Base-by-base conservation (phyloP, 1,284 basidiomycete genomes). In the Microbotryomycetes sp. region DNA sequence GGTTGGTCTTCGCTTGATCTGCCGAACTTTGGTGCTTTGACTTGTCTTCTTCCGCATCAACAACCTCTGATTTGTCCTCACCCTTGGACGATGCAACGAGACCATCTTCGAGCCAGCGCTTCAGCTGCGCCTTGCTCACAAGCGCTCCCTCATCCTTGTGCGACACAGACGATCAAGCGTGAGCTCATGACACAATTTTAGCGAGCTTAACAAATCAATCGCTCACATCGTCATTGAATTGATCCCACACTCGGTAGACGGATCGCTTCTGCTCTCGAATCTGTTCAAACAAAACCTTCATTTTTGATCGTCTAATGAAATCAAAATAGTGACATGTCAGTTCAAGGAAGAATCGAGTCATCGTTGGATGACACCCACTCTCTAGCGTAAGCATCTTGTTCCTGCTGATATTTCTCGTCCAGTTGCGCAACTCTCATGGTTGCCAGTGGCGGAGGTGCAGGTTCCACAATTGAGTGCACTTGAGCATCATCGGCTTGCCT, bases 171-270 rank as follows among this genome's bases (percentile, higher is more conserved):
- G n/a, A n/a, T n/a, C n/a, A n/a, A n/a, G n/a, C n/a, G n/a, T n/a
- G n/a, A n/a, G n/a, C n/a, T n/a, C n/a, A n/a, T n/a, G n/a, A n/a
- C 6, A 23, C 1, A 9, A n/a, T 14, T 62, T 25, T 25, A 49
- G 19, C 4, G 48, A 45, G 60, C 56, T 63, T 59, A 49, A 26
- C 22, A 29, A 14, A 52, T 1, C 16, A 22, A n/a, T n/a, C 2
- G 64, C 71, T 36, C 68, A 84, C 85, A 75, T 84, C 80, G 25
- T 80, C 75, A 6, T 79, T 78, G 22, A 75, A 70, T 3, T 83
- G 69, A 64, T 80, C 78, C 88, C 88, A 91, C 32, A 74, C 77
- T 2, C 69, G 78, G 74, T 85, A 89, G 9, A 89, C 81, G 36
- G 80, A 77, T 73, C 78, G 79, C 60, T 89, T 82, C 58, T 77